Evolutionary conservation across 208 protist genomes (phyloP), one percentile per base, ranked within the genome.

Genomic region (Acanthamoeba royreba): DNA sequence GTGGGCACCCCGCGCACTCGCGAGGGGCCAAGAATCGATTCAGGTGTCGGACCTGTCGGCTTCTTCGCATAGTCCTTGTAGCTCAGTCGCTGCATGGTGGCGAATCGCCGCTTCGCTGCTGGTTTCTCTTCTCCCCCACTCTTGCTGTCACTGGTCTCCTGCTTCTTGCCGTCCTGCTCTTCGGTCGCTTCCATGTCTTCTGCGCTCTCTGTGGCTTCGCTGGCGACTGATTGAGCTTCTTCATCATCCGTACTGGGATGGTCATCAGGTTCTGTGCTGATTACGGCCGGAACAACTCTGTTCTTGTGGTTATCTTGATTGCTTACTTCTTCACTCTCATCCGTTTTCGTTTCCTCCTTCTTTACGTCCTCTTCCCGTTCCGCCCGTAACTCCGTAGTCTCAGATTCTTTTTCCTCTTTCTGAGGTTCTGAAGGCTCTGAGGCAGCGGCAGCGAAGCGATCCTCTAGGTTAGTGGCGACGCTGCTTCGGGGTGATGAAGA

Each of bases 51-150:
- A 4, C 43, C 58, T 28, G 58, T 45, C 43, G 46, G n/a, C 43
- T 85, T 85, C 74, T 85, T 85, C 22, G 74, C 74, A 35, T 85
- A 85, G 74, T 85, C 74, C 28, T 85, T 85, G 74, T 85, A 85
- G 74, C 74, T 85, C n/a, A 85, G 17, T 28, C 74, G 74, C 43
- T 85, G 74, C 74, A 85, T 85, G 74, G 74, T 85, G 28, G 74
- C 74, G 19, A 85, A 85, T 17, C 43, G 43, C 28, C 74, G 38
- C 25, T 45, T 46, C 0, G 74, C 69, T 1, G 22, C 74, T 11
- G 74, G 74, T 45, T 85, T 85, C 66, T 2, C 66, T 77, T 77
- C 13, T 55, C n/a, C n/a, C n/a, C n/a, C n/a, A n/a, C n/a, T n/a
- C n/a, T n/a, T n/a, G n/a, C n/a, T n/a, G 49, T 19, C 49, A 55